phyloP scores from a whole-genome alignment of 495 filamentous ascomycete genomes.

The Hypoxylon fuscum region DNA sequence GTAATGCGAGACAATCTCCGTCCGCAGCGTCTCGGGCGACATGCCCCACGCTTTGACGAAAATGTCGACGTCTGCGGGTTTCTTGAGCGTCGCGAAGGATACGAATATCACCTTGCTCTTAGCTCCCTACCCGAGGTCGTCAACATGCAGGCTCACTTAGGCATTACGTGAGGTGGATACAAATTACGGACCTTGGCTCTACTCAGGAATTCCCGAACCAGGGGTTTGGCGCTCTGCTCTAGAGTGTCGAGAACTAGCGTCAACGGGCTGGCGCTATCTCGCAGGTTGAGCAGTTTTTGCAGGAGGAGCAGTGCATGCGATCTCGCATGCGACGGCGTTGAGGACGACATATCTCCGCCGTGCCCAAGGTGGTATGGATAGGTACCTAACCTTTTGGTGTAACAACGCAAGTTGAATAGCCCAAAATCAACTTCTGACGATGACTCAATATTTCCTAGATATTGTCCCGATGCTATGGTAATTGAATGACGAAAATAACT shows the following conservation, averaged over 20 bases:
- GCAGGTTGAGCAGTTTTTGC: constrained; percentile 79
- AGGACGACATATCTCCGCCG: constrained; percentile 54
- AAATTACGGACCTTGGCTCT: constrained; percentile 71
- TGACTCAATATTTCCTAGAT: too few species aligned
- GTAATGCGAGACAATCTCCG: constrained; percentile 67
- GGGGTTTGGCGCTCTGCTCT: constrained; percentile 78
- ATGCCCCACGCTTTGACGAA: constrained; percentile 73
- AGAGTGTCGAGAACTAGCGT: constrained; percentile 85
- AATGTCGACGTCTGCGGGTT: constrained; percentile 63
- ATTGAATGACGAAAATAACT: constrained; percentile 13
- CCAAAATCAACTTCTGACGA: too few species aligned
- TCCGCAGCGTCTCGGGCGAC: constrained; percentile 56
- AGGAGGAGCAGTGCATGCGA: constrained; percentile 89
- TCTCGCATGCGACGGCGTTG: constrained; percentile 71
- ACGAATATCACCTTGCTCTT: constrained; percentile 73
- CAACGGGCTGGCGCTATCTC: constrained; percentile 84
- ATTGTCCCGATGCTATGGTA: too few species aligned
- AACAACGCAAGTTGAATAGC: too few species aligned
- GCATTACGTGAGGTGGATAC: constrained; percentile 4
- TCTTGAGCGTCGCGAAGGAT: constrained; percentile 74
- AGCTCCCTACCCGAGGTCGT: constrained; percentile 48
- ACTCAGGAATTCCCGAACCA: constrained; percentile 76
- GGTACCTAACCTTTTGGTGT: too few species aligned
- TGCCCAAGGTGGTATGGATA: not conserved
- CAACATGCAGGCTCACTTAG: constrained; percentile 6